Base-by-base conservation (phyloP, 306 rosid genomes). In the Prinsepia uniflora region DNA sequence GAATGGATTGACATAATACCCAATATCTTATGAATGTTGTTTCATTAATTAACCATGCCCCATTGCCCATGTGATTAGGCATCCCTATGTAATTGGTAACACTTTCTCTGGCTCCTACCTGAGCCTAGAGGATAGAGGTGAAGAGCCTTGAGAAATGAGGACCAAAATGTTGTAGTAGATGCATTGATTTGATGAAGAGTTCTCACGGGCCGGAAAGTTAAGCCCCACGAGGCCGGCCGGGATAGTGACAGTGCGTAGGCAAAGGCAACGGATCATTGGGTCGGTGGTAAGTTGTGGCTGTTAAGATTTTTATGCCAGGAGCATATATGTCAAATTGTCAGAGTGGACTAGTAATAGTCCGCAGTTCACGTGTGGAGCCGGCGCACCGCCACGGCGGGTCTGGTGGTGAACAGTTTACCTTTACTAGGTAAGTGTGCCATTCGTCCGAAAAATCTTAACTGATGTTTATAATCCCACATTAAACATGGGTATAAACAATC, bases 261-360 rank as follows among this genome's bases (percentile, higher is more conserved):
- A 10, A n/a, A 12, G n/a, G 36, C 36, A 30, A 30, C 36, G 36
- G 36, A 3, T 30, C 52, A 22, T 15, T 34, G 45, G 63, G 65
- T 42, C 74, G 43, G 74, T 70, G 74, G 18, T 30, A 30, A 59
- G 40, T 42, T 13, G 72, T 53, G 71, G 73, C 41, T n/a, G n/a
- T n/a, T n/a, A n/a, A n/a, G n/a, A n/a, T n/a, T n/a, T n/a, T n/a
- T n/a, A 73, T 53, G 43, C 47, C 59, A 30, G 36, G 59, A 58
- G 65, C 15, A 45, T 65, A 0, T 17, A 54, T 42, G 55, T 73
- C 15, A 5, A 65, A 49, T 34, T 34, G 48, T 53, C 14, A 68
- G 48, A n/a, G 17, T 67, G 0, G 19, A 67, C 17, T 22, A 9
- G 22, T 48, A 0, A 6, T 67, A 8, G n/a, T 17, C 11, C 11